Base-by-base conservation (phyloP, 1,139 yeast genomes). In the Yamadazyma sp. region DNA sequence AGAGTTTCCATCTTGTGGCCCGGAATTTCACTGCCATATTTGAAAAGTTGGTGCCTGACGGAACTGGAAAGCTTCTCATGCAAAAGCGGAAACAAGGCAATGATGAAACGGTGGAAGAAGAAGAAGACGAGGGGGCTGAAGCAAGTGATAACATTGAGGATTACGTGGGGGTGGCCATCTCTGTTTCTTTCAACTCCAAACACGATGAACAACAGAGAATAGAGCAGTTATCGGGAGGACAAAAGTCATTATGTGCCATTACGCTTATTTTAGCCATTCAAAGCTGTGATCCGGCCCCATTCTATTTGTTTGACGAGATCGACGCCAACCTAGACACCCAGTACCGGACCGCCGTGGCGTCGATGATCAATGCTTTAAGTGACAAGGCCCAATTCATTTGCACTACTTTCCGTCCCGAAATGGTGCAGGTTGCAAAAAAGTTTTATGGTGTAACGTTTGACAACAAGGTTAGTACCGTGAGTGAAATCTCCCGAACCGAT, bases 241-340 rank as follows among this genome's bases (percentile, higher is more conserved):
- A 92, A 56, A 92, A 92, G 57, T 86, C 97, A 0, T 67, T 92
- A 14, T 90, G 97, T 70, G 97, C 98, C 2, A 80, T 92, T 50
- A 90, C 97, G 0, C 73, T 92, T 37, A 90, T 92, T 46, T 73
- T 92, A 44, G 97, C 98, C 3, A 88, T 92, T 45, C 98, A 92
- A 64, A 80, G 77, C 56, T 87, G 95, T 50, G 97, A 92, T 51
- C 97, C 97, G 8, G 97, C 97, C 2, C 97, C 98, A 35, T 92
- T 92, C 59, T 92, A 92, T 57, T 65, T 92, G 38, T 89, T 92
- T 61, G 98, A 92, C 61, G 98, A 92, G 67, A 85, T 92, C 43
- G 98, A 92, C 64, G 97, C 97, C 7, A 92, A 92, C 50, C 71
- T 92, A 44, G 99, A 92, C 63, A 80, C 95, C 2, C 96, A 88